Base-by-base conservation (phyloP, 176 grass and related monocot species). In the Typha latifolia region DNA sequence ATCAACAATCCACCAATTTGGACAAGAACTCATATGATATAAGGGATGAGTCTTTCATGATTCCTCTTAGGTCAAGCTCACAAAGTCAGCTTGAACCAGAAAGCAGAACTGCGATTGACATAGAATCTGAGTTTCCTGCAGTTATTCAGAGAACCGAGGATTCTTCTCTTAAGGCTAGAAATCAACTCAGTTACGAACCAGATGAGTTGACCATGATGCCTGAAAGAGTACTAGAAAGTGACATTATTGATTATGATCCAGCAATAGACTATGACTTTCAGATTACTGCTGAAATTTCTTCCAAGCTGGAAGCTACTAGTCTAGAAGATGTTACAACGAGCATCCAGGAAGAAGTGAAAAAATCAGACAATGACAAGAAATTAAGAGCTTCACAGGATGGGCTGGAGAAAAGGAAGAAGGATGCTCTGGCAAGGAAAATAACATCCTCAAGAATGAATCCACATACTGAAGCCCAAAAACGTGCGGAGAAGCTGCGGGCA, bases 381-480 rank as follows among this genome's bases (percentile, higher is more conserved):
- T 75, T 77, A 69, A 87, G 62, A 61, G 80, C 76, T 61, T 66
- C 86, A 66, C 78, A 85, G 62, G 89, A 94, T 48, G 66, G 81
- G 14, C 72, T 80, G 37, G 86, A 99, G 76, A 97, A 76, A 81
- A 80, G 78, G 82, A 84, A 63, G 72, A 97, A 85, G 49, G 95
- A 99, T 68, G 79, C 84, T 66, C 47, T 83, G 14, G 47, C 70
- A 21, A 94, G 74, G 61, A 90, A 81, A 63, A 13, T 84, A 26
- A 76, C 85, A 52, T 73, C 81, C 9, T 85, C 89, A 57, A 93
- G 75, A 63, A 66, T 76, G 67, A 77, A 71, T 47, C 76, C 76
- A 63, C 59, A 81, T 21, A 71, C 80, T 61, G 95, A 99, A 76
- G 95, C 95, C 24, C 86, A 99, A 70, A 99, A 99, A 68, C 86